Percentiles rank a stretch among this genome's conserved stretches.
Conservation (phyloP, 2,329 filamentous ascomycete species). For the Diaporthe destruens region DNA sequence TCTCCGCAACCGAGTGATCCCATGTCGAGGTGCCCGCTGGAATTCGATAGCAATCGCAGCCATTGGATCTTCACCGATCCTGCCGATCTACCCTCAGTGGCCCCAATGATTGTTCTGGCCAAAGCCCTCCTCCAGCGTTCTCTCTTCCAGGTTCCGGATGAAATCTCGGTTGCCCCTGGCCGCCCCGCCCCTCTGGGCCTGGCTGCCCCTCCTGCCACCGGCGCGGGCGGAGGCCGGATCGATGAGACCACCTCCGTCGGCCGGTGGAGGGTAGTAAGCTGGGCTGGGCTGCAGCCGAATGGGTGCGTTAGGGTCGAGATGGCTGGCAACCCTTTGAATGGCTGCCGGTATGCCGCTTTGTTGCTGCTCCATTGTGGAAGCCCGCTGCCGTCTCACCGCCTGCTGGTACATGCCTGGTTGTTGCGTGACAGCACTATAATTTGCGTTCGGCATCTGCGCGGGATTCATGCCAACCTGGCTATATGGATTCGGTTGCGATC, state of each 20-base stretch:
- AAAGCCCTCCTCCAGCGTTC: conserved; percentile 93
- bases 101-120: conserved; percentile 42
- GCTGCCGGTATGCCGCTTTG: conserved; percentile 92
- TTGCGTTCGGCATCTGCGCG: conserved; percentile 74
- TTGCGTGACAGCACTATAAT: conserved; percentile 70
- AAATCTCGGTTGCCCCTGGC: conserved; percentile 80
- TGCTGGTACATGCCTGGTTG: conserved; percentile 75
- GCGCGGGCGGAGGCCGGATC: conserved; percentile 69
- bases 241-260: conserved; percentile 80
- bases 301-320: conserved; percentile 93
- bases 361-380: conserved; percentile 96
- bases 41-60: not conserved
- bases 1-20: not conserved
- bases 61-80: not conserved
- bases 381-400: conserved; percentile 83
- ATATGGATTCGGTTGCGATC: conserved; percentile 77
- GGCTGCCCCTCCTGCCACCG: conserved; percentile 78
- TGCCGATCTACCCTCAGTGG: conserved; percentile 34
- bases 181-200: conserved; percentile 66
- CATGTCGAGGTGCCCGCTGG: not conserved
- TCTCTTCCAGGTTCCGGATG: conserved; percentile 93
- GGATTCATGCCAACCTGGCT: conserved; percentile 79
- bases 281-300: conserved; percentile 95
- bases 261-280: conserved; percentile 94
- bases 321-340: conserved; percentile 94